Conservation (phyloP, 768 basidiomycete genomes). For the Phanerochaete sordida region DNA sequence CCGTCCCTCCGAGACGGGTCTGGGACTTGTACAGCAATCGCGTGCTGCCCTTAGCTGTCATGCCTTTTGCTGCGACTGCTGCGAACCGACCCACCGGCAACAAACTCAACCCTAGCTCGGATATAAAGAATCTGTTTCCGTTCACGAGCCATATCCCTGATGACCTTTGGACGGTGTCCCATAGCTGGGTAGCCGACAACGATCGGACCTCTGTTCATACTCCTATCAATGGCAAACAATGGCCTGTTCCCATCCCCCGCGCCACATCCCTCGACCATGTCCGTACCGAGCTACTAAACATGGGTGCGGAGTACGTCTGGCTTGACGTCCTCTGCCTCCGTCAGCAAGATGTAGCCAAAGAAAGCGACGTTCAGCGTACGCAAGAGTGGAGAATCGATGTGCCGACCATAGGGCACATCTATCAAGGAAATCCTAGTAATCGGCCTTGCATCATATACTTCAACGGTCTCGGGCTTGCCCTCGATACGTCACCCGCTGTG, state of each 20-base stretch:
- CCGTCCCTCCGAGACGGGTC: neutral
- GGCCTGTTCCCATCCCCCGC: neutral
- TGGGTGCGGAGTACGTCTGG: neutral
- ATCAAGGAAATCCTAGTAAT: neutral
- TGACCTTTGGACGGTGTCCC: neutral
- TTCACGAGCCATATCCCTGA: neutral
- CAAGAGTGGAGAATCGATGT: neutral
- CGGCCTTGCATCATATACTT: neutral
- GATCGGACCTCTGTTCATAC: neutral
- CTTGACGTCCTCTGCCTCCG: neutral
- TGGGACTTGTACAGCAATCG: conserved; percentile 1
- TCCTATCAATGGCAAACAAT: neutral
- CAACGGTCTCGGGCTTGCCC: neutral
- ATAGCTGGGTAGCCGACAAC: neutral
- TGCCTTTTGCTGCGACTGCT: too few species aligned
- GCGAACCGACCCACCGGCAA: too few species aligned
- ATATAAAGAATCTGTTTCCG: too few species aligned
- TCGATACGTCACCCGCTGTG: neutral
- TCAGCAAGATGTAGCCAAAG: neutral
- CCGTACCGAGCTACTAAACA: neutral
- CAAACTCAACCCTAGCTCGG: too few species aligned
- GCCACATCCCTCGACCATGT: neutral
- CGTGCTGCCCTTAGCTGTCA: neutral
- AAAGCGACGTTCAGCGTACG: neutral
- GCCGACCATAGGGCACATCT: neutral